These are phyloP conservation scores for Apiospora aurea DNA, from an alignment of 2,329 filamentous ascomycete species.

Conservation along the genomic window DNA sequence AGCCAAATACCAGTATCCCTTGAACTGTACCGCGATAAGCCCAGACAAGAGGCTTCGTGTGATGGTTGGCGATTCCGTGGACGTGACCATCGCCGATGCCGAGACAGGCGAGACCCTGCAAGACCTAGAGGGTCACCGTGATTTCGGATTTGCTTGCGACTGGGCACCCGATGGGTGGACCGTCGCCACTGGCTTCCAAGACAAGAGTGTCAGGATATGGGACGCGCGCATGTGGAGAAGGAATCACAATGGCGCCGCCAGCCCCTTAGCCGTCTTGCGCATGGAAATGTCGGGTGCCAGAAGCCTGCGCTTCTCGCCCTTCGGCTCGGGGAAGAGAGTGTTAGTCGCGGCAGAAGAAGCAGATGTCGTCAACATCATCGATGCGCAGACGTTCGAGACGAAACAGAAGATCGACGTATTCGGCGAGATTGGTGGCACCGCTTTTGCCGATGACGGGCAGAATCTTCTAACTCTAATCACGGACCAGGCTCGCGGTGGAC, in stretches of 20 bases:
- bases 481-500: slow-evolving; percentile 70
- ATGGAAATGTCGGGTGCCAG: slow-evolving; percentile 74
- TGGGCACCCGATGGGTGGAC: slow-evolving; percentile 82
- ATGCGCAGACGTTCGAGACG: slow-evolving; percentile 68
- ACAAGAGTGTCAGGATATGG: slow-evolving; percentile 76
- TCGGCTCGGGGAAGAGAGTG: slow-evolving; percentile 70
- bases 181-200: slow-evolving; percentile 79
- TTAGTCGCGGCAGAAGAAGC: slow-evolving; percentile 79
- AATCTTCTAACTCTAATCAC: slow-evolving; percentile 73
- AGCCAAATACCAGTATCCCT: slow-evolving; percentile 61
- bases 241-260: slow-evolving; percentile 55
- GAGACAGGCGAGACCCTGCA: slow-evolving; percentile 68
- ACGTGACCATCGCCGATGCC: slow-evolving; percentile 73
- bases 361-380: slow-evolving; percentile 75
- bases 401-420: slow-evolving; percentile 78
- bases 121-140: slow-evolving; percentile 67
- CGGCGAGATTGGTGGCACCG: slow-evolving; percentile 75
- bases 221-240: slow-evolving; percentile 73
- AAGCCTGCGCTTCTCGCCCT: slow-evolving; percentile 74
- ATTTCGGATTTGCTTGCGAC: slow-evolving; percentile 79
- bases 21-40: slow-evolving; percentile 78
- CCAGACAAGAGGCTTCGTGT: slow-evolving; percentile 75
- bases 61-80: slow-evolving; percentile 73
- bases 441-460: slow-evolving; percentile 71
- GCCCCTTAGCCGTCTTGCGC: slow-evolving; percentile 61